These are phyloP conservation scores for Lyophyllum decastes DNA, from an alignment of 768 basidiomycete genomes.

Conservation along the genomic window DNA sequence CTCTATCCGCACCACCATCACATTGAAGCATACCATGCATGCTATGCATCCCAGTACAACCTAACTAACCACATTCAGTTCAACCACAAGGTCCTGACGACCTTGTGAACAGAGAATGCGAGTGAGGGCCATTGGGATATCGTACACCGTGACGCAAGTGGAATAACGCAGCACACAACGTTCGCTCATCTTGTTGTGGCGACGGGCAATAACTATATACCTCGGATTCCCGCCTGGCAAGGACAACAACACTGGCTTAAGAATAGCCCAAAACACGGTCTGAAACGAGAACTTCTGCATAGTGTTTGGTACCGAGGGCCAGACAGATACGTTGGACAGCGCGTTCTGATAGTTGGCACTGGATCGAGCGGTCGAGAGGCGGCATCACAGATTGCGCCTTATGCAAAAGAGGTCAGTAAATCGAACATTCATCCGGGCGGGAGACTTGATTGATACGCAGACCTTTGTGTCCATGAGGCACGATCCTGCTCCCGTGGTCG, in stretches of 20 bases:
- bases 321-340: slow-evolving; percentile 38
- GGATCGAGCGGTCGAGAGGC: slow-evolving; percentile 53
- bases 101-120: slow-evolving; percentile 47
- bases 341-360: slow-evolving; percentile 45
- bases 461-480: slow-evolving; percentile 35
- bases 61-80: slow-evolving; percentile 41
- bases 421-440: neutral
- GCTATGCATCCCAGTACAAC: slow-evolving; percentile 40
- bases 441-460: slow-evolving; percentile 9
- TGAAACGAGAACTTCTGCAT: slow-evolving; percentile 45
- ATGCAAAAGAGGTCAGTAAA: slow-evolving; percentile 42
- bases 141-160: slow-evolving; percentile 26
- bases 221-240: slow-evolving; percentile 42
- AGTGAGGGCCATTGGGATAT: slow-evolving; percentile 39
- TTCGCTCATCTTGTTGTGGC: slow-evolving; percentile 60
- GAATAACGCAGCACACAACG: slow-evolving; percentile 18
- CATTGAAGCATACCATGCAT: slow-evolving; percentile 46
- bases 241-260: slow-evolving; percentile 54
- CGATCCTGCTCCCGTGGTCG: slow-evolving; percentile 14
- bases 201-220: slow-evolving; percentile 57
- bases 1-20: slow-evolving; percentile 50
- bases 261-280: slow-evolving; percentile 12
- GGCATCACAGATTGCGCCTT: slow-evolving; percentile 39
- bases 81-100: slow-evolving; percentile 42
- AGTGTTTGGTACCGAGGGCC: slow-evolving; percentile 56